Evolutionary conservation across 2,329 filamentous ascomycete genomes (phyloP).

Genomic region (Sphaceloma murrayae): DNA sequence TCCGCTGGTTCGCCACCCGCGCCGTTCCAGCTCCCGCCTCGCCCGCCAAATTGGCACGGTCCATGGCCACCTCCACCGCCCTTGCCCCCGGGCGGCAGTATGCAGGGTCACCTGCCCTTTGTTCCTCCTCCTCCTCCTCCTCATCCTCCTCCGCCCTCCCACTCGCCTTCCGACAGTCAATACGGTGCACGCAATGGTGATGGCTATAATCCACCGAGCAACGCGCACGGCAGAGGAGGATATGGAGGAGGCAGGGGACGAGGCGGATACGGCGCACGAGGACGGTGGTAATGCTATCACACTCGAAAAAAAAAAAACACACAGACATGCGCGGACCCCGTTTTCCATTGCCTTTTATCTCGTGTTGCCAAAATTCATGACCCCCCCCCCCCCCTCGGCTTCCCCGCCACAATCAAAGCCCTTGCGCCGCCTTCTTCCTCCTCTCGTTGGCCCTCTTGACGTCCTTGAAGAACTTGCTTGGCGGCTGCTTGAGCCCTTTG

Average conservation of each 20-base stretch:
- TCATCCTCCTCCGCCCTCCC: background rate
- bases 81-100: background rate
- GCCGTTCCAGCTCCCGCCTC: conserved; percentile 3
- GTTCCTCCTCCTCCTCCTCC: conserved; percentile 7
- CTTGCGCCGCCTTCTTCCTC: conserved; percentile 27
- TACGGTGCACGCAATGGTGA: background rate
- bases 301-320: no score
- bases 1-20: background rate
- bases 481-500: conserved; percentile 36
- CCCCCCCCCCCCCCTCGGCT: background rate
- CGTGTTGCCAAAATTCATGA: background rate
- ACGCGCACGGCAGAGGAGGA: background rate
- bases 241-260: no score
- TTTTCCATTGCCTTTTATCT: no score
- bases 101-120: background rate
- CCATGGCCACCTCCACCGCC: conserved; percentile 11
- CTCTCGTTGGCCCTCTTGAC: conserved; percentile 30
- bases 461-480: conserved; percentile 39
- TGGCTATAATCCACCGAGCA: background rate
- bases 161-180: background rate
- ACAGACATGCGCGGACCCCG: no score
- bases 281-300: no score
- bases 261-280: no score
- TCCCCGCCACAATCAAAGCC: background rate
- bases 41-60: conserved; percentile 26